Evolutionary conservation across 2,329 filamentous ascomycete genomes (phyloP), one percentile per base, ranked within the genome.

Genomic region (Phialophora chinensis): DNA sequence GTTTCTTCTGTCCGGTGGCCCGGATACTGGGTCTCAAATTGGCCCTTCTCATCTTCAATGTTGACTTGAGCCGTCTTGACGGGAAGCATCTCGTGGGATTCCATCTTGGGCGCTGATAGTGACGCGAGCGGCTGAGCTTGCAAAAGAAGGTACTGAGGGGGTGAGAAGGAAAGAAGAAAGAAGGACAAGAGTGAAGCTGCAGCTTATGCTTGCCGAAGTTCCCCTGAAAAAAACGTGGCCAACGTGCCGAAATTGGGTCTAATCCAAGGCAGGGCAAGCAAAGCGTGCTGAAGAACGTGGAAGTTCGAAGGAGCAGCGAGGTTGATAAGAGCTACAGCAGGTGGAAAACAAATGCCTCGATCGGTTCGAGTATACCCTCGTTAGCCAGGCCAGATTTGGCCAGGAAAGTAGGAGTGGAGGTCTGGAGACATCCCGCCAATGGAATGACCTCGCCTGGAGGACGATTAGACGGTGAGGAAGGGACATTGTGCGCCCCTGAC

Each of bases 1-100:
- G 66, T 67, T 23, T 57, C 62, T 3, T 67, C 62, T 2, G 66
- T 67, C 33, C 66, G 33, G 29, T 33, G 44, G 27, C 62, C 66
- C 42, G 56, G n/a, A 62, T 67, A 67, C 27, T 50, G 35, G 23
- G 23, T 8, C 8, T n/a, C 31, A 42, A 25, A 56, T 10, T 42
- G 49, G 20, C 23, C 23, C 49, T 65, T 65, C 49, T 59, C 61
- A 31, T 57, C 59, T 50, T 60, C 33, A 53, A 66, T 38, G 25
- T 60, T 53, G 47, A 63, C 53, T 14, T 62, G 53, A 29, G 59
- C 52, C 11, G 44, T 63, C 60, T 66, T 66, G 60, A 63, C 52
- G 31, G 49, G 29, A 12, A 58, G 53, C 64, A 66, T 63, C 47
- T 66, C 60, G 44, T 66, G 60, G n/a, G 42, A 50, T 14, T 57